A percentile compares a stretch with the other conserved stretches of the same genome.
Evolutionary conservation across 345 rosid genomes (phyloP).

Genomic region (Citrus medica): DNA sequence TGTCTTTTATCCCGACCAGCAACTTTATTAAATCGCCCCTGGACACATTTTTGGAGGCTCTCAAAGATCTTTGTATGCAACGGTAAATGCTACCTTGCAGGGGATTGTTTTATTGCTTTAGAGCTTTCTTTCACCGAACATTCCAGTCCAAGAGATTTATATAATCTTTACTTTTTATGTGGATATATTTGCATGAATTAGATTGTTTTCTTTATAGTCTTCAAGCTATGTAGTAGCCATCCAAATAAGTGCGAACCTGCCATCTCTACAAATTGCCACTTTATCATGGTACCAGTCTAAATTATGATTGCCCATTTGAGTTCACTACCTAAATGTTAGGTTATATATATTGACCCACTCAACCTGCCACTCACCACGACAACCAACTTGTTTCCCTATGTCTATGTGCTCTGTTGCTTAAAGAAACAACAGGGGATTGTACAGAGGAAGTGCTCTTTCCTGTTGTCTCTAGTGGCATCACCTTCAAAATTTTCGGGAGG

Average conservation of each 20-base stretch:
- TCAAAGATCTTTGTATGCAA: too few species aligned
- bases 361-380: background rate
- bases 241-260: too few species aligned
- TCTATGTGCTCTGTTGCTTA: background rate
- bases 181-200: background rate
- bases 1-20: too few species aligned
- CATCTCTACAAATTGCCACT: background rate
- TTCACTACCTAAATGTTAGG: background rate
- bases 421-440: background rate
- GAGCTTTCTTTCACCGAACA: background rate
- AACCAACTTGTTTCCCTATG: background rate
- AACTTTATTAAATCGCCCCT: too few species aligned
- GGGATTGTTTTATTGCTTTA: background rate
- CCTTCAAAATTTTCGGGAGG: slow-evolving; percentile 74
- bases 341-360: background rate
- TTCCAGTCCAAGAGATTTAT: background rate
- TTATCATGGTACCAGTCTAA: background rate
- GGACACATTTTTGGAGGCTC: too few species aligned
- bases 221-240: too few species aligned
- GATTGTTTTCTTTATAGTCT: background rate
- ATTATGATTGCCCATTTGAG: background rate
- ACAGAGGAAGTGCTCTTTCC: slow-evolving; percentile 78
- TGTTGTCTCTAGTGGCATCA: slow-evolving; percentile 56
- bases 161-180: background rate
- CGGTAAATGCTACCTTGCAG: background rate